These are phyloP conservation scores for Akanthomyces lecanii DNA, from an alignment of 2,329 filamentous ascomycete species.

Conservation along the genomic window DNA sequence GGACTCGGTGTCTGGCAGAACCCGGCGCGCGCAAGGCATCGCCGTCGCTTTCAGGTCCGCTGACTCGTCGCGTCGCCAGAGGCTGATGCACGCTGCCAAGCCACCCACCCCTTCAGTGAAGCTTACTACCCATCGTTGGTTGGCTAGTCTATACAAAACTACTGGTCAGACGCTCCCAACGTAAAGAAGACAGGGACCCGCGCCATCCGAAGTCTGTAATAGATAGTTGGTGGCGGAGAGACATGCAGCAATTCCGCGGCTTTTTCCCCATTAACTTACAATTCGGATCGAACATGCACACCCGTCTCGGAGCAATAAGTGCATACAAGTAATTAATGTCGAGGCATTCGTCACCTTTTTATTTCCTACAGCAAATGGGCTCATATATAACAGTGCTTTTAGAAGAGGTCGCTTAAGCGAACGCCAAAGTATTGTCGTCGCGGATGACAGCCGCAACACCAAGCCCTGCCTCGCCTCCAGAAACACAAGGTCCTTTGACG, in stretches of 20 bases:
- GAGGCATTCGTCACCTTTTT: background rate
- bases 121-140: background rate
- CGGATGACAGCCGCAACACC: conserved; percentile 62
- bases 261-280: background rate
- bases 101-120: background rate
- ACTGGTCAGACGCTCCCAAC: background rate
- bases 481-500: conserved; percentile 69
- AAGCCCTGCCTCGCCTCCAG: conserved; percentile 59
- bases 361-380: background rate
- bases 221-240: background rate
- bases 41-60: background rate
- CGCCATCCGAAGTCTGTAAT: conserved; percentile 1
- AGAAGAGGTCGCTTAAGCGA: conserved; percentile 31
- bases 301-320: background rate
- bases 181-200: background rate
- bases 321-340: background rate
- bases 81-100: background rate
- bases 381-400: background rate
- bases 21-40: background rate
- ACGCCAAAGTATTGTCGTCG: conserved; percentile 69
- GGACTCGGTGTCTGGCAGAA: background rate
- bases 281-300: background rate
- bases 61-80: background rate
- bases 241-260: background rate
- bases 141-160: background rate